Evolutionary conservation across 129 eudicot genomes (phyloP).

Genomic region (Lonicera japonica): DNA sequence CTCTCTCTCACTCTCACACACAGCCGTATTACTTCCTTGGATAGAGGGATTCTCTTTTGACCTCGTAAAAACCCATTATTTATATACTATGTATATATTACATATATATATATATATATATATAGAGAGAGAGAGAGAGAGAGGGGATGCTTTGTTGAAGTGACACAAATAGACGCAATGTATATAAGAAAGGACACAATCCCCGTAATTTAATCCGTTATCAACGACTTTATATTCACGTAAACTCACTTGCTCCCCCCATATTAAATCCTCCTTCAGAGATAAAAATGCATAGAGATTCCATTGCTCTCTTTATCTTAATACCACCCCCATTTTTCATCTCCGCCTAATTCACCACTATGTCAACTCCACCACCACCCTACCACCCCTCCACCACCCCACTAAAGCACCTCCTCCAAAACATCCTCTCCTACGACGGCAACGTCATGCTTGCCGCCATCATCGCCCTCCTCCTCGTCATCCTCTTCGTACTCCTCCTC

Average conservation of each 20-base stretch:
- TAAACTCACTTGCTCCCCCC: conserved; percentile 11
- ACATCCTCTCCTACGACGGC: conserved; percentile 40
- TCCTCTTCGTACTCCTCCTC: conserved; percentile 48
- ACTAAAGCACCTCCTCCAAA: conserved; percentile 23
- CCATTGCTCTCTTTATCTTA: background rate
- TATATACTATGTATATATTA: too few relatives aligned
- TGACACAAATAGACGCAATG: conserved; percentile 33
- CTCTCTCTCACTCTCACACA: too few relatives aligned
- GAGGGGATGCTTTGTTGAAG: conserved; percentile 12
- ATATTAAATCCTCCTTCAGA: too few relatives aligned
- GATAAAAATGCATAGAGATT: too few relatives aligned
- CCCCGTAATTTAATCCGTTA: conserved; percentile 11
- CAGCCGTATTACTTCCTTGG: conserved; percentile 19
- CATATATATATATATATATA: background rate
- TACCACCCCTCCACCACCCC: conserved; percentile 8
- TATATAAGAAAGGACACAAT: conserved; percentile 11
- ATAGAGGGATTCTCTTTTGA: conserved; percentile 20
- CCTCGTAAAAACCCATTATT: background rate
- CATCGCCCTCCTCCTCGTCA: conserved; percentile 50
- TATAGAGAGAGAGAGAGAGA: background rate
- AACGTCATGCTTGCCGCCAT: conserved; percentile 65
- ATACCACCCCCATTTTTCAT: conserved; percentile 7
- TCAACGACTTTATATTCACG: conserved; percentile 25
- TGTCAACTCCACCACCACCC: conserved; percentile 19
- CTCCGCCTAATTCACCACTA: conserved; percentile 7